phyloP scores from a whole-genome alignment of 2,329 filamentous ascomycete species.

The Colletotrichum musicola region DNA sequence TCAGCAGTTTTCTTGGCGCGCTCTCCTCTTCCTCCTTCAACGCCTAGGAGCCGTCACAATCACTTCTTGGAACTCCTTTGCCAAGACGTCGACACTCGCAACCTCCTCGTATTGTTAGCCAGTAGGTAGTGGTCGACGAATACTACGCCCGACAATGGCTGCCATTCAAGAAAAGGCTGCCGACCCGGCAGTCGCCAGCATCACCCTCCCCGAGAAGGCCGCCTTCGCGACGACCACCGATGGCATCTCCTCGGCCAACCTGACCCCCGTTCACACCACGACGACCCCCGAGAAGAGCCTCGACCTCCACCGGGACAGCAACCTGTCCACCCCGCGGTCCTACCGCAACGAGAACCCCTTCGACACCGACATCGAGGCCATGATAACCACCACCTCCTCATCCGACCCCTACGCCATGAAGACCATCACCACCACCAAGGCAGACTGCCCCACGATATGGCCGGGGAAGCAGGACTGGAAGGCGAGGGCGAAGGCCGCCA shows the following conservation, averaged over 20 bases:
- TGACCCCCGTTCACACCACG: conserved; percentile 35
- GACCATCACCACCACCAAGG: conserved; percentile 53
- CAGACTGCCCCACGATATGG: conserved; percentile 68
- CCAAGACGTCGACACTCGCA: not conserved
- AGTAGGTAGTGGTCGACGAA: not conserved
- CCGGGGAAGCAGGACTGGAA: conserved; percentile 72
- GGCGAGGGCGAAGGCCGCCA: conserved; percentile 68
- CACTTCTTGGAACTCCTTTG: not conserved
- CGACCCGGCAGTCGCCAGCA: conserved; percentile 20
- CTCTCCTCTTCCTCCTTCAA: not conserved
- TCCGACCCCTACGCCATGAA: conserved; percentile 49
- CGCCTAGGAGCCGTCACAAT: not conserved
- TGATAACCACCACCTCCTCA: conserved; percentile 54
- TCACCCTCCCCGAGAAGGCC: conserved; percentile 34
- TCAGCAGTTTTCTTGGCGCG: conserved; percentile 26
- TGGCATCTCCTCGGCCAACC: conserved; percentile 9
- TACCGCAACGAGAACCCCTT: conserved; percentile 63
- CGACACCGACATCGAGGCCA: conserved; percentile 69
- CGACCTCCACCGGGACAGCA: conserved; percentile 50
- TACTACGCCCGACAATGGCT: conserved; percentile 15
- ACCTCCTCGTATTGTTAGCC: conserved; percentile 16
- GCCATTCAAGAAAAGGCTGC: conserved; percentile 27
- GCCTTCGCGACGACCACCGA: conserved; percentile 28
- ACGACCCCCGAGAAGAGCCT: conserved; percentile 43
- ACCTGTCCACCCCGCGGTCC: conserved; percentile 59